phyloP scores from a whole-genome alignment of 441 rosid genomes.

The Bocquillonia castaneifolia region DNA sequence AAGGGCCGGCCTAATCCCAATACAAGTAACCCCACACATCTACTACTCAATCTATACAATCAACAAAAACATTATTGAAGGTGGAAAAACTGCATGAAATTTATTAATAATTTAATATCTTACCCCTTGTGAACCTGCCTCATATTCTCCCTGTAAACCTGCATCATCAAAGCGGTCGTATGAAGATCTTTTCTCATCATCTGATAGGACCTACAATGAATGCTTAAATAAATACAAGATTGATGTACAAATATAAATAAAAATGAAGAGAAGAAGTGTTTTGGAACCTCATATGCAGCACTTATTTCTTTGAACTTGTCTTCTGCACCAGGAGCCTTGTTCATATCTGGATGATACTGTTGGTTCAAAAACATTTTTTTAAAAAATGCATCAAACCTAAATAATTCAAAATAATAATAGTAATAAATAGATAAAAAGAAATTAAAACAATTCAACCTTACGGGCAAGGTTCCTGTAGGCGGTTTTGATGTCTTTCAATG shows the following conservation, averaged over 20 bases:
- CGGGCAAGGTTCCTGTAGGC: conserved; percentile 82
- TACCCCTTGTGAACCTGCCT: conserved; percentile 57
- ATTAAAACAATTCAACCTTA: conserved; percentile 48
- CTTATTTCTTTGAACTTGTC: conserved; percentile 93
- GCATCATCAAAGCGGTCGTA: conserved; percentile 87
- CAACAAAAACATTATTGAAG: not conserved
- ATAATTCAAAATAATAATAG: not conserved
- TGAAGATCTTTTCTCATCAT: conserved; percentile 78
- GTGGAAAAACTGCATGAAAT: conserved; percentile 13
- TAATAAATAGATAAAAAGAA: not conserved
- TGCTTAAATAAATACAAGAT: conserved; percentile 28
- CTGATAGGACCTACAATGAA: conserved; percentile 80
- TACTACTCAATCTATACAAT: not conserved
- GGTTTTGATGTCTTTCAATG: conserved; percentile 65
- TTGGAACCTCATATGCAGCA: conserved; percentile 83
- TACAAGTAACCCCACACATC: not conserved
- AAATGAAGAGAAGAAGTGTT: conserved; percentile 2
- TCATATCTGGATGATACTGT: conserved; percentile 91
- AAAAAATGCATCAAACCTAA: not conserved
- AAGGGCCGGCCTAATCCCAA: not conserved
- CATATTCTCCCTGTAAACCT: conserved; percentile 58
- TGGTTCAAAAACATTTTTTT: conserved; percentile 19
- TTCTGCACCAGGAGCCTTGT: conserved; percentile 73
- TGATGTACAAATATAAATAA: not conserved
- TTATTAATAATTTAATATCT: conserved; percentile 22